Evolutionary conservation across 169 alveolate genomes (phyloP), one percentile per base, ranked within the genome.

Genomic region (Cryptosporidium tyzzeri): DNA sequence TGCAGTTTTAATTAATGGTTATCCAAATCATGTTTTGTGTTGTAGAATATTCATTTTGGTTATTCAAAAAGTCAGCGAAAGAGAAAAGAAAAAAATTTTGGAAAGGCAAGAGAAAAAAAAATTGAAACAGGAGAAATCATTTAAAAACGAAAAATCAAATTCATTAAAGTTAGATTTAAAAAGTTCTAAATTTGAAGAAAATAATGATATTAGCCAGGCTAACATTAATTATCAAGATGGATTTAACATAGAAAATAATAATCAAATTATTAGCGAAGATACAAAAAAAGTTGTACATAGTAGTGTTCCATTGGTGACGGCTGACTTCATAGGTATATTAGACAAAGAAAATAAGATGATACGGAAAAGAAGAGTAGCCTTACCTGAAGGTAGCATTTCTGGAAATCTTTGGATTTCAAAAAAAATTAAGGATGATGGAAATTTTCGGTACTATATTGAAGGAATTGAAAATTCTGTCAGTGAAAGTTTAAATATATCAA

Each of bases 401-500:
- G 89, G 89, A 31, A 80, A 80, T 39, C 68, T 80, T 18, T 80
- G 89, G 89, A 80, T 80, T 44, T 59, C 89, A n/a, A 59, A 65
- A 31, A 59, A 80, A 80, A 80, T 80, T 58, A 65, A 44, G 29
- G 89, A 80, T 80, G 89, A 80, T 45, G 75, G 75, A 16, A 80
- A 80, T 62, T 80, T 80, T 58, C 37, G 73, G 41, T 62, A 59
- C 8, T 80, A 62, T 39, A 67, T 80, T 62, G 89, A 80, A 29
- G 68, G 67, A 23, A 80, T 80, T 26, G 89, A 80, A 44, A 26
- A 48, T 23, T 23, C 75, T 0, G 75, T 80, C 26, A 80, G 89
- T 26, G 39, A 23, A 39, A 44, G 80, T 31, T 61, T 80, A 29
- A 62, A 62, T 35, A 80, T 80, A 14, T 35, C 71, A 80, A 59